Conservation (phyloP, 495 filamentous ascomycete species). For the Annulohypoxylon bovei region DNA sequence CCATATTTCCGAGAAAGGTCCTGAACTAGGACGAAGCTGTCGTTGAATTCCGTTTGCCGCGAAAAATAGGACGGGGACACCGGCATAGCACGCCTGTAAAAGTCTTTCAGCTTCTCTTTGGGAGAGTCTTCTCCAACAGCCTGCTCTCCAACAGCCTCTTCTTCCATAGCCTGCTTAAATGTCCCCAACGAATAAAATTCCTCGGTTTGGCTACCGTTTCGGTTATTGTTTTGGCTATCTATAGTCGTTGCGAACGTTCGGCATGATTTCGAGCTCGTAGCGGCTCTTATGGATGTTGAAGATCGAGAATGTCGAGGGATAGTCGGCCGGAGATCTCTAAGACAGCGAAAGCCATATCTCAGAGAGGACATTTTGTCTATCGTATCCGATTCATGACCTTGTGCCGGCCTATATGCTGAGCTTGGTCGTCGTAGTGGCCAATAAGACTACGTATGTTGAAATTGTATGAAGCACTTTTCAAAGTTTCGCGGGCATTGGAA, state of each 20-base stretch:
- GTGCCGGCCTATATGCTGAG: background rate
- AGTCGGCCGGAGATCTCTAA: constrained; percentile 38
- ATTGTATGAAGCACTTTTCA: constrained; percentile 27
- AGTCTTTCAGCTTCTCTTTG: constrained; percentile 31
- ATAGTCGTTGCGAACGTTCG: constrained; percentile 38
- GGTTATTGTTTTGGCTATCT: constrained; percentile 7
- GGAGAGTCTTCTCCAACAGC: constrained; percentile 29
- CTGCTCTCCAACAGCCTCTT: constrained; percentile 27
- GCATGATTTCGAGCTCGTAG: constrained; percentile 11
- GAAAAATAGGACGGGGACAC: constrained; percentile 94
- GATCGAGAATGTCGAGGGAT: constrained; percentile 32
- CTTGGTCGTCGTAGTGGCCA: background rate
- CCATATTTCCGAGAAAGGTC: constrained; percentile 74
- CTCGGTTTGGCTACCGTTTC: no score
- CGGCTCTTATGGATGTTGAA: constrained; percentile 16
- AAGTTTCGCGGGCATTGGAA: constrained; percentile 15
- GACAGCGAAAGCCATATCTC: constrained; percentile 43
- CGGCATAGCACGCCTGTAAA: constrained; percentile 76
- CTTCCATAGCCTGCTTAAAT: constrained; percentile 25
- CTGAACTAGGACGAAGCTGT: constrained; percentile 79
- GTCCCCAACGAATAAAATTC: no score
- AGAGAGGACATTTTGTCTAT: constrained; percentile 47
- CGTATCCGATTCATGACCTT: constrained; percentile 44
- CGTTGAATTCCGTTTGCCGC: constrained; percentile 82
- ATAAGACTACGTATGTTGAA: background rate